Evolutionary conservation across 192 early-diverging fungal genomes (phyloP), one percentile per base, ranked within the genome.

Genomic region (Coemansia sp.): DNA sequence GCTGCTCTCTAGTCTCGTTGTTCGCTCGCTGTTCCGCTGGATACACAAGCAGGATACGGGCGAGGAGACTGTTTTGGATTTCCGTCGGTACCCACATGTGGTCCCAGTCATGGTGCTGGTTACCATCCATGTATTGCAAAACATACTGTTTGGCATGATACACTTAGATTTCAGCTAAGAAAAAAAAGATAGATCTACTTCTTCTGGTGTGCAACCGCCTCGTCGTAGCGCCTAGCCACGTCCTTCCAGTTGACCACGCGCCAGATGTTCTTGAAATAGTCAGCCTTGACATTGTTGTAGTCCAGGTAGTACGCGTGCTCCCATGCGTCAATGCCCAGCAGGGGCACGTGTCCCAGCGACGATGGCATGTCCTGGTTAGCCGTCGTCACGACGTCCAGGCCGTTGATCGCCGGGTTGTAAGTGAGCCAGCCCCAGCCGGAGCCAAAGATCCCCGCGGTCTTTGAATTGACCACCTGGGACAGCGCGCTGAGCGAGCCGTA

Each of bases 341-440:
- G 74, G 31, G 96, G 96, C 34, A 89, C 79, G 64, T 90, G 86
- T 16, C 84, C 87, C 59, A 86, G 74, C 20, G 76, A 77, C 42
- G 73, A 58, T 4, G 76, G 65, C 68, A 75, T 83, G 34, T 96
- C 93, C 85, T 98, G 96, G 86, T 96, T 96, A 42, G 90, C 61
- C 26, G 92, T 92, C 18, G 93, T 93, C 18, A 88, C 87, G 59
- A 98, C 94, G 65, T 95, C 93, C 37, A 98, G 66, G 57, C 83
- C 76, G 73, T 91, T 89, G 60, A 82, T 83, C 10, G 69, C 77
- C 73, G 90, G 89, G 81, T 98, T 93, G 71, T 90, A 91, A 26
- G 90, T 93, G 75, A 98, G 81, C 96, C 96, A 98, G n/a, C 90
- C 93, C 96, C 96, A 98, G 1, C 96, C 96, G 24, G 90, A 92